phyloP scores from a whole-genome alignment of 768 basidiomycete species.

The Lactarius vividus region DNA sequence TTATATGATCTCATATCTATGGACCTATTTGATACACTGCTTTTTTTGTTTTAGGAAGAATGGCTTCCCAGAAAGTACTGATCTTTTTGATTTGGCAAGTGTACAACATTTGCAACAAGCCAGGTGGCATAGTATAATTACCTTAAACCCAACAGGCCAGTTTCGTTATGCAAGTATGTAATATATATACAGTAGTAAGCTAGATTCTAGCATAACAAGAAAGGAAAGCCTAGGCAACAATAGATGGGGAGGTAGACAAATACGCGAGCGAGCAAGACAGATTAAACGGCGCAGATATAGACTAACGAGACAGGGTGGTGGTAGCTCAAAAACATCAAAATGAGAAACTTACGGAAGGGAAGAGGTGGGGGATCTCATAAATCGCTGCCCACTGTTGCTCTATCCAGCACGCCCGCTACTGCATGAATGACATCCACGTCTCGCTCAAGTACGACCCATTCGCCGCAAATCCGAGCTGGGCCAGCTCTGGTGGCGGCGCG shows the following conservation, averaged over 20 bases:
- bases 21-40: no score
- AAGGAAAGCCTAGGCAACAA: not conserved
- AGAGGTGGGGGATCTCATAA: no score
- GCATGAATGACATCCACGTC: constrained; percentile 62
- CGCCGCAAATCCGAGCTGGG: constrained; percentile 57
- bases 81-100: no score
- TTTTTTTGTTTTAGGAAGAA: no score
- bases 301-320: not conserved
- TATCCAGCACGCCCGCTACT: constrained; percentile 48
- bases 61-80: no score
- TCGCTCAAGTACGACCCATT: constrained; percentile 50
- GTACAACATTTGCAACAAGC: no score
- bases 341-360: not conserved
- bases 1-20: no score
- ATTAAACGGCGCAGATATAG: not conserved
- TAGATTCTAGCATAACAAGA: not conserved
- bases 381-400: constrained; percentile 1
- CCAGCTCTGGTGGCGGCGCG: constrained; percentile 43
- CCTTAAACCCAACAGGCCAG: no score
- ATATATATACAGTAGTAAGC: not conserved
- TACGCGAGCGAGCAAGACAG: not conserved
- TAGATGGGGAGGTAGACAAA: not conserved
- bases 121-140: no score
- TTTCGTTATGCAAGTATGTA: not conserved
- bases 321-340: not conserved